Evolutionary conservation across 805 yeast species (phyloP), one percentile per base, ranked within the genome.

Genomic region (Nakazawaea populi): DNA sequence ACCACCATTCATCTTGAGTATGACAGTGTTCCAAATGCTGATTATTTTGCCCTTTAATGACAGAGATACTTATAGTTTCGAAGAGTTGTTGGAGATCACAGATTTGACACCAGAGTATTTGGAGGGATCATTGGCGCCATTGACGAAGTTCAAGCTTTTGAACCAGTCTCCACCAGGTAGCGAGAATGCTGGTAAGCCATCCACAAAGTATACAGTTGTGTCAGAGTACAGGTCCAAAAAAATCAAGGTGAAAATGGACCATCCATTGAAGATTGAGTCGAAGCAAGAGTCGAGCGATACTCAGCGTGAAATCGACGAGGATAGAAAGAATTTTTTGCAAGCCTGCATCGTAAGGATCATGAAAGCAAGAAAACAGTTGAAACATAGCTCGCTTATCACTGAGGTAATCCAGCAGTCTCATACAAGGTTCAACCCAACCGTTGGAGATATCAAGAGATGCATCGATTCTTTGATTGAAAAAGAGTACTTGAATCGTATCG

Each of bases 321-420:
- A 90, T 54, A 61, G 67, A 41, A 67, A 62, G 48, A 82, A 87
- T 62, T 85, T 84, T 69, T 74, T 94, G 59, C 88, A 89, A 62
- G 97, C 98, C 2, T 88, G 96, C 61, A 89, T 94, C 68, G 98
- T 92, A 39, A 79, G 99, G 60, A 88, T 92, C 62, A 94, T 92
- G 98, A 92, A 92, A 72, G 91, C 97, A 1, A 79, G 97, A 62
- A 87, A 90, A 66, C 76, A 75, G 42, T 73, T 89, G 59, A 80
- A 81, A 56, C 97, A 91, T 64, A 86, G 84, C 46, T 84, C 83
- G 50, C 76, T 92, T 60, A 83, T 90, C 41, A 88, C 86, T 59
- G 98, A 92, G 66, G 92, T 91, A 41, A 83, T 89, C 59, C 86
- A 88, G 54, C 96, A 89, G 64, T 82, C 96, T 4, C 70, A 67